Base-by-base conservation (phyloP, 2,329 filamentous ascomycete species). In the Allantophomopsis cytisporea region DNA sequence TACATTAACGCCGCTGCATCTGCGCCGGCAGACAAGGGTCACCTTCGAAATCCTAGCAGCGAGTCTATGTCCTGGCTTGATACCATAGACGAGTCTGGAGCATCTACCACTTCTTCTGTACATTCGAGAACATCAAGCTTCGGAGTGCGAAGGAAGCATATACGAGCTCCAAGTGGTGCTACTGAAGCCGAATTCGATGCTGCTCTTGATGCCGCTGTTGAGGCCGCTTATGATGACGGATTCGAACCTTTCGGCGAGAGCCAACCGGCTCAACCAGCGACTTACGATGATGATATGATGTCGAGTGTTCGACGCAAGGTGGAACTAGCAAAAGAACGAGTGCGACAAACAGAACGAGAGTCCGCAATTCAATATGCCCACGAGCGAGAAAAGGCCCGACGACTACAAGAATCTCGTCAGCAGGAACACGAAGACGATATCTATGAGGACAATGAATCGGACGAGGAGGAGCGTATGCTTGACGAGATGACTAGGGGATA, bases 11-110 rank as follows among this genome's bases (percentile, higher is more conserved):
- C 48, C 50, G 55, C 21, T 56, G 58, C 41, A 48, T 54, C 45
- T 58, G 56, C 31, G 46, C 55, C 41, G 39, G 42, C 20, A 42
- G 45, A 31, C 45, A 54, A 48, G 51, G 55, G 64, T 8, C 73
- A 76, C 47, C 58, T 58, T 16, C 62, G 75, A 43, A 77, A 74
- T 17, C 69, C 73, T 10, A 89, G 84, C 52, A 79, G 81, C 44
- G 84, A 87, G 54, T 85, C 83, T 4, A 86, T 83, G 39, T 94
- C 87, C 1, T 94, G 88, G 88, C 62, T 94, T n/a, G 85, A 94
- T 54, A 89, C 86, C 1, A 91, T 93, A 41, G 84, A 94, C 55
- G 88, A 94, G 50, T 94, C 87, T 16, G 84, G 80, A 30, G 81
- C 75, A 14, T 94, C 88, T 1, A 79, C 77, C 3, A 69, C 73